phyloP scores from a whole-genome alignment of 2,329 filamentous ascomycete species.

The Aspergillus cejpii region DNA sequence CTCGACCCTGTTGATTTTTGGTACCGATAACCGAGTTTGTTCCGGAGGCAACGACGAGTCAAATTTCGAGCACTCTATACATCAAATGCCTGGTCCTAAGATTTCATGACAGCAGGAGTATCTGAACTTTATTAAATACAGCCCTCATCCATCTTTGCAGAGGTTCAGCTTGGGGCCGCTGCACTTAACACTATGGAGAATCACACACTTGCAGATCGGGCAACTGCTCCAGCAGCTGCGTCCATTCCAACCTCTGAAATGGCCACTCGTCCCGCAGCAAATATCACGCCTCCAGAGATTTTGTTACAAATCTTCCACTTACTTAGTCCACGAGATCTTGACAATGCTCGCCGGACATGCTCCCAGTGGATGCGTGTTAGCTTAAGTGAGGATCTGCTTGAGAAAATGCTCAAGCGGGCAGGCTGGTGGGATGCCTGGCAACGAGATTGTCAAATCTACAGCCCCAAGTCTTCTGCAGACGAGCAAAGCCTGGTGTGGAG shows the following conservation, averaged over 20 bases:
- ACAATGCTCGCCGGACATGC: conserved; percentile 56
- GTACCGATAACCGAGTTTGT: too few relatives aligned
- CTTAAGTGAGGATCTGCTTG: conserved; percentile 47
- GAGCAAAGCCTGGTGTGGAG: conserved; percentile 34
- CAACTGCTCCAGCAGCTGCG: neutral
- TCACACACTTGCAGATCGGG: neutral
- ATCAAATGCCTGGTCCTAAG: too few relatives aligned
- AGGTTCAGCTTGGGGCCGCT: neutral
- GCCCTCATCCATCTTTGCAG: too few relatives aligned
- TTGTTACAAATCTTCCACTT: conserved; percentile 44
- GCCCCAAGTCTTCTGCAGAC: conserved; percentile 29
- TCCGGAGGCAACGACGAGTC: too few relatives aligned
- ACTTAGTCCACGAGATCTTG: conserved; percentile 48
- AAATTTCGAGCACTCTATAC: too few relatives aligned
- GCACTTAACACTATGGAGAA: neutral
- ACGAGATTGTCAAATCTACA: conserved; percentile 24
- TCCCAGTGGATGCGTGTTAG: conserved; percentile 54
- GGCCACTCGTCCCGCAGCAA: conserved; percentile 25
- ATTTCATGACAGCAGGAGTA: neutral
- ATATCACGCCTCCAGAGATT: conserved; percentile 44
- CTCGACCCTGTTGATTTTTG: too few relatives aligned
- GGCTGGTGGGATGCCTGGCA: conserved; percentile 48
- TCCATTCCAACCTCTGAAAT: neutral
- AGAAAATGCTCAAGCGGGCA: conserved; percentile 49
- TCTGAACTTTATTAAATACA: too few relatives aligned